These are phyloP conservation scores for Xylariaceae sp. DNA, from an alignment of 2,329 filamentous ascomycete genomes.

Conservation along the genomic window DNA sequence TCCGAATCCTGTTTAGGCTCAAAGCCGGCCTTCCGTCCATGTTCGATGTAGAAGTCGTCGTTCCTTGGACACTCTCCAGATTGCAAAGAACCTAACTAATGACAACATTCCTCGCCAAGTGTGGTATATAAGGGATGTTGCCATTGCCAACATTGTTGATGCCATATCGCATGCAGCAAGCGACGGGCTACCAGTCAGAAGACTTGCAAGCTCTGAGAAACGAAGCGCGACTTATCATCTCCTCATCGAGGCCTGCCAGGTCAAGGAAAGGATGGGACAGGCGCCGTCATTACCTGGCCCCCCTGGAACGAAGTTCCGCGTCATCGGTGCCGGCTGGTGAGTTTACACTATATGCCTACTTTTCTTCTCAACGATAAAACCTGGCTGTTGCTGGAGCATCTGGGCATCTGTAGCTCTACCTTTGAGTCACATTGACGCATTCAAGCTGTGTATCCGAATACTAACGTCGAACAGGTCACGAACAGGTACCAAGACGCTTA, in stretches of 20 bases:
- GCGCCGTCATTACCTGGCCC: constrained; percentile 29
- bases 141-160: constrained; percentile 5
- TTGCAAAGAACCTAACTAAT: constrained; percentile 9
- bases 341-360: constrained; percentile 11
- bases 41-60: constrained; percentile 1
- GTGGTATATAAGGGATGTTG: constrained; percentile 13
- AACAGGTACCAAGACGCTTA: constrained; percentile 36
- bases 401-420: background rate
- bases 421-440: too few species aligned
- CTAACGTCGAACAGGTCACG: constrained; percentile 29
- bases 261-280: constrained; percentile 28
- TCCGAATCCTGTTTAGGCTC: constrained; percentile 15
- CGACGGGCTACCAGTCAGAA: constrained; percentile 1
- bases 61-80: constrained; percentile 1
- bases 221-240: constrained; percentile 6
- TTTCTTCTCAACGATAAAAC: constrained; percentile 3
- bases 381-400: constrained; percentile 2
- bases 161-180: constrained; percentile 6
- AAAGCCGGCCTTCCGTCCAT: constrained; percentile 8
- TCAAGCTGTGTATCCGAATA: constrained; percentile 2
- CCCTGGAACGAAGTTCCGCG: constrained; percentile 32
- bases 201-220: constrained; percentile 10
- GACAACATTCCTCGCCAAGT: background rate
- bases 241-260: constrained; percentile 4
- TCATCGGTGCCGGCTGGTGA: constrained; percentile 36